A percentile compares a stretch with the other conserved stretches of the same genome.
Evolutionary conservation across 805 yeast genomes (phyloP).

Genomic region (Metschnikowia hibisci): DNA sequence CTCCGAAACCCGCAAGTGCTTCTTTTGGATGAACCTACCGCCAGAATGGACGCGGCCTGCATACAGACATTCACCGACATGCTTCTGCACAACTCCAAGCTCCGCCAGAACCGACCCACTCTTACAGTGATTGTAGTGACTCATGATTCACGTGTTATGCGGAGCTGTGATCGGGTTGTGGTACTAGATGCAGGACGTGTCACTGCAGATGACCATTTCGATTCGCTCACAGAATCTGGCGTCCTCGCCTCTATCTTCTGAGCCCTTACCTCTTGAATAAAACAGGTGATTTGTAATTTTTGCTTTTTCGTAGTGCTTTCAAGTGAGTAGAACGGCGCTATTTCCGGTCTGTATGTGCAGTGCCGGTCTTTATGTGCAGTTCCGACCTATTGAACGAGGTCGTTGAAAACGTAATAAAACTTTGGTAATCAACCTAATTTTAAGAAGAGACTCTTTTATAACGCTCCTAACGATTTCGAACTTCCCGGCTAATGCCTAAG

Average conservation of each 20-base stretch:
- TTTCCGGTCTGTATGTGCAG: too few species aligned
- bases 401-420: too few species aligned
- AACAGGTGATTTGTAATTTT: too few species aligned
- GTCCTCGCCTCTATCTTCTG: constrained; percentile 17
- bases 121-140: constrained; percentile 60
- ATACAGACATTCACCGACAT: constrained; percentile 47
- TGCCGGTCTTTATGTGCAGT: too few species aligned
- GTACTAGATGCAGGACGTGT: constrained; percentile 48
- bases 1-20: constrained; percentile 59
- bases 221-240: constrained; percentile 24
- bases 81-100: constrained; percentile 31
- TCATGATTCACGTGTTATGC: constrained; percentile 68
- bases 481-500: too few species aligned
- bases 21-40: constrained; percentile 87
- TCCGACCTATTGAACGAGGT: too few species aligned
- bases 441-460: too few species aligned
- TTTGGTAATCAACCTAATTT: too few species aligned
- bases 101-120: constrained; percentile 16
- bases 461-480: too few species aligned
- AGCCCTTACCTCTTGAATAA: too few species aligned
- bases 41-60: constrained; percentile 74
- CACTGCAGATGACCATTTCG: constrained; percentile 42
- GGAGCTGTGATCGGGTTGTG: constrained; percentile 48
- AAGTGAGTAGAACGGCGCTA: too few species aligned
- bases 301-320: too few species aligned